Evolutionary conservation across 2,329 filamentous ascomycete genomes (phyloP).

Genomic region (Fusarium udum): DNA sequence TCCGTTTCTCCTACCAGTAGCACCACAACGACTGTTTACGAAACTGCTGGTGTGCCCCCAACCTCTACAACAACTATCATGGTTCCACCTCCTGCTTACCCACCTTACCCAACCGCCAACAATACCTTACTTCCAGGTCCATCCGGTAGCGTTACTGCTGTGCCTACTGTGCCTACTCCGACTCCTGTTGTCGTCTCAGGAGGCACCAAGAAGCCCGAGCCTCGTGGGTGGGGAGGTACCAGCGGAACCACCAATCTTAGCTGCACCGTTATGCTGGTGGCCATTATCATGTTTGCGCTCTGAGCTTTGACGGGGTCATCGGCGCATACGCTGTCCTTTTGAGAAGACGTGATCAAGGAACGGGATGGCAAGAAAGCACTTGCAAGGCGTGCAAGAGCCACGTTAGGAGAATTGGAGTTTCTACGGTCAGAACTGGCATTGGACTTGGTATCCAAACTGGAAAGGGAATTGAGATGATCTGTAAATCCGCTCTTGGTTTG

Average conservation of each 20-base stretch:
- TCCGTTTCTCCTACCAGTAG: constrained; percentile 40
- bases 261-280: constrained; percentile 50
- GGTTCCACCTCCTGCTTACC: constrained; percentile 40
- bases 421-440: constrained; percentile 17
- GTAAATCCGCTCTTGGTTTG: constrained; percentile 37
- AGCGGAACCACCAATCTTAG: constrained; percentile 47
- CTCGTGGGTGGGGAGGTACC: constrained; percentile 42
- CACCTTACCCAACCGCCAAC: constrained; percentile 46
- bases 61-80: constrained; percentile 48
- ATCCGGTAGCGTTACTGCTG: constrained; percentile 40
- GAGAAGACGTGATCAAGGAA: background rate
- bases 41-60: constrained; percentile 42
- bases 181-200: constrained; percentile 47
- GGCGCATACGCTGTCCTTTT: background rate
- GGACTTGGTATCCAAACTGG: constrained; percentile 39
- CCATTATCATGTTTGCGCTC: constrained; percentile 47
- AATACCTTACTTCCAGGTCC: constrained; percentile 38
- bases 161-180: constrained; percentile 39
- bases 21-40: constrained; percentile 46
- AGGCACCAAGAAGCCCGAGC: constrained; percentile 47
- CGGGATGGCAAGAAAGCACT: background rate
- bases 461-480: constrained; percentile 32
- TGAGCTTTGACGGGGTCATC: constrained; percentile 33
- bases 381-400: constrained; percentile 10
- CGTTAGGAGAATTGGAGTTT: constrained; percentile 29